phyloP scores from a whole-genome alignment of 441 rosid species.

The Populus hybrid region DNA sequence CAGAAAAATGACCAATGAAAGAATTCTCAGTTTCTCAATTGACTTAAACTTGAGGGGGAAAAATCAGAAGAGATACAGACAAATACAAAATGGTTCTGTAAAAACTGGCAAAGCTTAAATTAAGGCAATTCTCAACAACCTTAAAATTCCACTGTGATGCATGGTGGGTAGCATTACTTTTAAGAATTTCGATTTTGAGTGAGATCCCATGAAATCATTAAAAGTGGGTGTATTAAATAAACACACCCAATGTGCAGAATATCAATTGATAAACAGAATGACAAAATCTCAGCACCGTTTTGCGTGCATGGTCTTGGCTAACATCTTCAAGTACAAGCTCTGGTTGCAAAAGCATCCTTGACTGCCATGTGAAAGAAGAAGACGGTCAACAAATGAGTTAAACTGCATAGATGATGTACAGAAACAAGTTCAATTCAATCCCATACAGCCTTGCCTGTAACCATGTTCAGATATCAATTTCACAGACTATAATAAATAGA shows the following conservation, averaged over 20 bases:
- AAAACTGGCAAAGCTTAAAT: neutral
- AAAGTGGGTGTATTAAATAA: neutral
- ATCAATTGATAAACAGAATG: neutral
- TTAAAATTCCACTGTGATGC: neutral
- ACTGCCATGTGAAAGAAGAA: conserved; percentile 41
- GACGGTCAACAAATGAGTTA: conserved; percentile 1
- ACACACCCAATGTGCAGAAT: neutral
- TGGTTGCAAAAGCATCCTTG: conserved; percentile 82
- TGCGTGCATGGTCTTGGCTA: conserved; percentile 93
- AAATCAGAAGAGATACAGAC: neutral
- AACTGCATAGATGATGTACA: conserved; percentile 4
- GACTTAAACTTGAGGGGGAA: neutral
- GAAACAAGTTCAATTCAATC: neutral
- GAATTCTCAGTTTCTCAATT: neutral
- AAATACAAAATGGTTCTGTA: neutral
- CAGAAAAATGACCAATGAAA: neutral
- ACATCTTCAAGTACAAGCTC: conserved; percentile 91
- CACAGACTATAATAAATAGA: neutral
- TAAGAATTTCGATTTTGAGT: neutral
- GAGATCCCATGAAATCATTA: neutral
- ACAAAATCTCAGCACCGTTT: conserved; percentile 46
- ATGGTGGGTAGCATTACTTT: neutral
- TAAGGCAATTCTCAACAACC: neutral
- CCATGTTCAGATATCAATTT: neutral
- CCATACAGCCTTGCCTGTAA: neutral